phyloP scores from a whole-genome alignment of 305 asterid genomes.

The Solanum hybrid region DNA sequence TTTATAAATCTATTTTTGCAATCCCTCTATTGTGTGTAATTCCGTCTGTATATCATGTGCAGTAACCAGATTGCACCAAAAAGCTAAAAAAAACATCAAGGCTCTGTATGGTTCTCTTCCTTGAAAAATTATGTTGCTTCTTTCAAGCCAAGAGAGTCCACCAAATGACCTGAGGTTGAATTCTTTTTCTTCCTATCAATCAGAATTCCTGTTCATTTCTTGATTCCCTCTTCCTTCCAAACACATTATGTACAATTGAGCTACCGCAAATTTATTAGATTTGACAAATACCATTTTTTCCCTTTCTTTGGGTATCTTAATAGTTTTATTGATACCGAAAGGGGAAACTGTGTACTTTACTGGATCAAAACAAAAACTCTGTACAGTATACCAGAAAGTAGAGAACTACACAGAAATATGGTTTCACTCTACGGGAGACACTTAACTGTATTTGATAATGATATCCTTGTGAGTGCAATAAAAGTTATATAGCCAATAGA shows the following conservation, averaged over 20 bases:
- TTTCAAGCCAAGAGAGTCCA: not conserved
- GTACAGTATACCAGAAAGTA: not conserved
- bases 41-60: not conserved
- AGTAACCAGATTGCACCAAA: not conserved
- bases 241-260: not conserved
- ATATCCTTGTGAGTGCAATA: not conserved
- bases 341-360: not conserved
- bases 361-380: not conserved
- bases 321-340: not conserved
- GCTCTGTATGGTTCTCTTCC: not conserved
- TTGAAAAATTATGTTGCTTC: not conserved
- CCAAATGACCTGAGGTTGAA: not conserved
- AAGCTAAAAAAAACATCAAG: not conserved
- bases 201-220: not conserved
- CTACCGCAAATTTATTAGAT: not conserved
- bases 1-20: not conserved
- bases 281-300: not conserved
- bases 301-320: not conserved
- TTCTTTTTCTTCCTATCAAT: not conserved
- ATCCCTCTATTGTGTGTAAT: not conserved
- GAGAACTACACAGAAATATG: not conserved
- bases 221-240: not conserved
- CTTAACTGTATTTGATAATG: not conserved
- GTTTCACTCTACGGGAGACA: not conserved
- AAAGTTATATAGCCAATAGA: not conserved